Base-by-base conservation (phyloP, 208 protist genomes). In the Borovskyia barvae region DNA sequence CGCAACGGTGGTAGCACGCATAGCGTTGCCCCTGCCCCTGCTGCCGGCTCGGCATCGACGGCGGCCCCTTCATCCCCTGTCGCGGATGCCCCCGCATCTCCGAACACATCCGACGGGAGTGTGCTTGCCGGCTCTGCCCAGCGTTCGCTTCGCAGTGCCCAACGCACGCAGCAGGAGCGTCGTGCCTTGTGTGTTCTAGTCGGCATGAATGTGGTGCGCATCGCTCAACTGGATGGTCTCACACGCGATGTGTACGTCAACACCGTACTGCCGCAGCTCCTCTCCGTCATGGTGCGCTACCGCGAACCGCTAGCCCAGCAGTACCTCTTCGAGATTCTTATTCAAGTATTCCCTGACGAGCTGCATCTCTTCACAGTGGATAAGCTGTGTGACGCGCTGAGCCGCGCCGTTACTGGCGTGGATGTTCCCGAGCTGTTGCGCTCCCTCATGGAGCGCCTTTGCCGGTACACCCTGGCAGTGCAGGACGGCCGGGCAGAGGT, bases 271-370 rank as follows among this genome's bases (percentile, higher is more conserved):
- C 92, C 93, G 6, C 68, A 75, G 15, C 66, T 99, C n/a, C 66
- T 97, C 8, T 74, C 81, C 28, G 85, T 97, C 57, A 81, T 99
- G 20, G 71, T 98, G 26, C 84, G 82, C 41, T 99, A 97, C 78
- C 91, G 94, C 40, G 98, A 99, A 66, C 76, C 87, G 11, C 86
- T 99, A 41, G 97, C 97, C 1, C 98, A 99, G 85, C 93, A 99
- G 80, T 99, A 99, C 79, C 76, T 99, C 22, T 96, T 99, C 79
- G 98, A 99, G 58, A 88, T 97, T 45, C 77, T 99, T 40, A 96
- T 99, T 40, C 97, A 99, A 75, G 96, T 99, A 5, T 99, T 99
- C 69, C 97, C 98, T 1, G 97, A 98, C 66, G 97, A 99, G 50
- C 99, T 97, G 60, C 98, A 99, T 72, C 87, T 99, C 2, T 70